These are phyloP conservation scores for Miamiensis avidus DNA, from an alignment of 169 alveolate species.

Conservation along the genomic window DNA sequence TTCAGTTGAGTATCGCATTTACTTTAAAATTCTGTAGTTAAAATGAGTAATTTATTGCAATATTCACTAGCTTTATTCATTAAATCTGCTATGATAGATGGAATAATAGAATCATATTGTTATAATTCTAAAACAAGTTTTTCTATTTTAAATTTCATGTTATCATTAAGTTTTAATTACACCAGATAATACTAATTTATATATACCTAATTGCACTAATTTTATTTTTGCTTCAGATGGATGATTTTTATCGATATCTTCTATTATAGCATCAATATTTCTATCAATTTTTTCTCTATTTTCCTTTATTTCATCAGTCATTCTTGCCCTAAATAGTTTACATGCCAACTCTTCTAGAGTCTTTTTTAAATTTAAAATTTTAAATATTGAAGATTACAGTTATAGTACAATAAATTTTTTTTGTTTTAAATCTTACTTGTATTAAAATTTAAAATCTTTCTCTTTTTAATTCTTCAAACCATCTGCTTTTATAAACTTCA, in stretches of 20 bases:
- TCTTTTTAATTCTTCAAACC: constrained; percentile 10
- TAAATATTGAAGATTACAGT: too few species aligned
- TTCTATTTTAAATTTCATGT: background rate
- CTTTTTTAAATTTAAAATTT: background rate
- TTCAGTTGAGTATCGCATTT: background rate
- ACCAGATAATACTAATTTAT: background rate
- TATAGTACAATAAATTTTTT: background rate
- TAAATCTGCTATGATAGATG: constrained; percentile 12
- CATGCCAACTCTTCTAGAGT: constrained; percentile 4
- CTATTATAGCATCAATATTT: constrained; percentile 20
- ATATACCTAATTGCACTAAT: constrained; percentile 12
- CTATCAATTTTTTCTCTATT: background rate
- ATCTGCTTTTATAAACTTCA: background rate
- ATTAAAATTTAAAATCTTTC: constrained; percentile 8
- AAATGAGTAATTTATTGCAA: background rate
- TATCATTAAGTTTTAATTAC: too few species aligned
- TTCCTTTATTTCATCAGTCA: constrained; percentile 1
- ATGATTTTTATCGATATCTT: background rate
- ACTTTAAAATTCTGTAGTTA: background rate
- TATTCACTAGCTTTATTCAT: constrained; percentile 24
- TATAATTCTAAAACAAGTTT: background rate
- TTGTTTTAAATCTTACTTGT: background rate
- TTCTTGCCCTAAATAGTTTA: constrained; percentile 25
- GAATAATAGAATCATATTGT: constrained; percentile 6
- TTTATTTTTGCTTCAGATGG: background rate